Evolutionary conservation across 345 rosid genomes (phyloP).

Genomic region (Gossypium bickii): DNA sequence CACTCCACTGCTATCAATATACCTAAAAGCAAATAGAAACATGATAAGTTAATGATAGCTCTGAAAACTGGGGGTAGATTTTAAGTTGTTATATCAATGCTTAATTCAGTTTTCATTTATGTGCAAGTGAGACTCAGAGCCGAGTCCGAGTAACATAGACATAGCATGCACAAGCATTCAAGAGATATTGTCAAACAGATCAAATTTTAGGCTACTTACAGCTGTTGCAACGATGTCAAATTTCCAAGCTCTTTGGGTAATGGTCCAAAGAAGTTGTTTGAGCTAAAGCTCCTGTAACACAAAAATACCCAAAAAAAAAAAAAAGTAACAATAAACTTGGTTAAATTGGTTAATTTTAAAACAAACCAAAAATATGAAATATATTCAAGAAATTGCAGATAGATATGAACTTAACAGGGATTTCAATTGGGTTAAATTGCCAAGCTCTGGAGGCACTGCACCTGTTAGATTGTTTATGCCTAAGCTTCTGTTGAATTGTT

Average conservation of each 20-base stretch:
- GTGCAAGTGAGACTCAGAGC: background rate
- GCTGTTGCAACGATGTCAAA: conserved; percentile 41
- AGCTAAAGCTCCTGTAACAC: conserved; percentile 48
- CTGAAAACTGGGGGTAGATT: background rate
- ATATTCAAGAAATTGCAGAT: conserved; percentile 3
- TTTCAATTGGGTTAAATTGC: conserved; percentile 46
- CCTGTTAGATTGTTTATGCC: conserved; percentile 59
- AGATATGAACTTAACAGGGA: conserved; percentile 40
- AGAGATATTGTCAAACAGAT: too few species aligned
- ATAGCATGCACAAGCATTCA: too few species aligned
- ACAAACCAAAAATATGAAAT: background rate
- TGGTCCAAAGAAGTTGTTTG: conserved; percentile 47
- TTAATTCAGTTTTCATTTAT: too few species aligned
- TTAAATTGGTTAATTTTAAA: background rate
- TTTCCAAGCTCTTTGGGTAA: conserved; percentile 46
- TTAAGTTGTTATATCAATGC: too few species aligned
- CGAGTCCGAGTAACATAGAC: background rate
- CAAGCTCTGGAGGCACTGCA: conserved; percentile 46
- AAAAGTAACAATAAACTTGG: background rate
- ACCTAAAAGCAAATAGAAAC: conserved; percentile 24
- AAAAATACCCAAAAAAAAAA: background rate
- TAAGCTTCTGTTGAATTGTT: conserved; percentile 40
- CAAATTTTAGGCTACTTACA: conserved; percentile 32
- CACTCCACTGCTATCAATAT: conserved; percentile 58
- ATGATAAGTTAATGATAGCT: background rate